phyloP scores from a whole-genome alignment of 2,329 filamentous ascomycete species.

The Fusarium sp. region DNA sequence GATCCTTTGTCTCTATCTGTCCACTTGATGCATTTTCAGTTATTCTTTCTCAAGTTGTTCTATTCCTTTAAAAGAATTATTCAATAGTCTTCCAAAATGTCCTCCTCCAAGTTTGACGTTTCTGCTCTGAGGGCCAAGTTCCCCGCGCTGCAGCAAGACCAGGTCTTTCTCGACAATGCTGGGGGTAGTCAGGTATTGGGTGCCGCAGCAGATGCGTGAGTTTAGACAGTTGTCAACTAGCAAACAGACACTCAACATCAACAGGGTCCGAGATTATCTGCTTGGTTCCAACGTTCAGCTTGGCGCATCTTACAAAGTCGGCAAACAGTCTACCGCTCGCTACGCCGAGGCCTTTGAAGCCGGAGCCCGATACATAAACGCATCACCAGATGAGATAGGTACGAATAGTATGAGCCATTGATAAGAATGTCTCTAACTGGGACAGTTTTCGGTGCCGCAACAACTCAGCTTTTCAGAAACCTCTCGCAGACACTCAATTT shows the following conservation, averaged over 20 bases:
- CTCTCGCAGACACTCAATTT: slow-evolving; percentile 67
- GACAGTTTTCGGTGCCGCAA: slow-evolving; percentile 70
- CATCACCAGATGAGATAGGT: slow-evolving; percentile 73
- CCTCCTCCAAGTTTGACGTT: slow-evolving; percentile 33
- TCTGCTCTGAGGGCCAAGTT: slow-evolving; percentile 62
- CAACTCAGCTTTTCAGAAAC: slow-evolving; percentile 81
- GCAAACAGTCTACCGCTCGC: slow-evolving; percentile 39
- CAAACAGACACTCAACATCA: too few species aligned
- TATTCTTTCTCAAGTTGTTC: too few species aligned
- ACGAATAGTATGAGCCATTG: not conserved
- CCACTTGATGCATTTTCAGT: too few species aligned
- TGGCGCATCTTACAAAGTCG: slow-evolving; percentile 74
- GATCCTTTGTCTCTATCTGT: too few species aligned
- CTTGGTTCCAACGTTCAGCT: slow-evolving; percentile 78
- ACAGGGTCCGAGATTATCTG: slow-evolving; percentile 71
- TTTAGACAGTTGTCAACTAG: not conserved
- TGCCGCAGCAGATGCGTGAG: slow-evolving; percentile 56
- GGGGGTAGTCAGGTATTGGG: slow-evolving; percentile 78
- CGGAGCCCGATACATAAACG: slow-evolving; percentile 77
- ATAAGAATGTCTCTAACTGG: not conserved
- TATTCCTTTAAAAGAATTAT: too few species aligned
- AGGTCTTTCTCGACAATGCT: slow-evolving; percentile 82
- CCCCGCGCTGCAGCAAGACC: slow-evolving; percentile 72
- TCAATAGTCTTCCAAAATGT: not conserved
- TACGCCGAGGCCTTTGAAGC: slow-evolving; percentile 65